phyloP scores from a whole-genome alignment of 805 yeast genomes.

The Schwanniomyces pseudopolymorphus region DNA sequence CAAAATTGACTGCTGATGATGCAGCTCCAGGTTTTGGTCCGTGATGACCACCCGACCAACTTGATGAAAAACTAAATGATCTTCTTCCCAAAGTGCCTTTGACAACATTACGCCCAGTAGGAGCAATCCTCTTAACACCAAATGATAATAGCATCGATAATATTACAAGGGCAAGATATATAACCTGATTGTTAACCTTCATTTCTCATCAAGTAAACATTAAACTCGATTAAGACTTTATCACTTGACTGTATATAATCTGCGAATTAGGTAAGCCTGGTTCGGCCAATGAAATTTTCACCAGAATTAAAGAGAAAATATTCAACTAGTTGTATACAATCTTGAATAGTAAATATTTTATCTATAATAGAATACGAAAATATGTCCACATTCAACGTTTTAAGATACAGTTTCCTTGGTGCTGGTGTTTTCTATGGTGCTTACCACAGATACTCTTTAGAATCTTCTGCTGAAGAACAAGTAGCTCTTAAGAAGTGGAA shows the following conservation, averaged over 20 bases:
- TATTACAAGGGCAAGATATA: constrained; percentile 13
- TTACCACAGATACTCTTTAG: constrained; percentile 71
- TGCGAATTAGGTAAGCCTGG: constrained; percentile 1
- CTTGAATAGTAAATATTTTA: background rate
- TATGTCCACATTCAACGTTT: constrained; percentile 58
- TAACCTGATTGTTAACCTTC: constrained; percentile 4
- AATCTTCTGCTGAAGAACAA: constrained; percentile 56
- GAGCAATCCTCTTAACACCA: constrained; percentile 12
- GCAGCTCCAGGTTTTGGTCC: constrained; percentile 12
- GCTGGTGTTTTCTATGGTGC: constrained; percentile 90
- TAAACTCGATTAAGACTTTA: background rate
- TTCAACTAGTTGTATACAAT: background rate
- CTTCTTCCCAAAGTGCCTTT: constrained; percentile 12
- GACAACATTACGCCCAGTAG: constrained; percentile 7
- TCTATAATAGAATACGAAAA: background rate
- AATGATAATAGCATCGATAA: constrained; percentile 20
- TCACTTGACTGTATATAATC: background rate
- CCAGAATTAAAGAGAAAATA: background rate
- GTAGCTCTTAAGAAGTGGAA: constrained; percentile 59
- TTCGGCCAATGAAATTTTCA: constrained; percentile 10
- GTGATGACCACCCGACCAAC: constrained; percentile 13
- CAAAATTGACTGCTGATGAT: constrained; percentile 16
- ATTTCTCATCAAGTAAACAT: constrained; percentile 1
- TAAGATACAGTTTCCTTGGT: constrained; percentile 90
- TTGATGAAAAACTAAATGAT: constrained; percentile 20